Evolutionary conservation across 768 basidiomycete genomes (phyloP), one percentile per base, ranked within the genome.

Genomic region (Termitomyces sp.): DNA sequence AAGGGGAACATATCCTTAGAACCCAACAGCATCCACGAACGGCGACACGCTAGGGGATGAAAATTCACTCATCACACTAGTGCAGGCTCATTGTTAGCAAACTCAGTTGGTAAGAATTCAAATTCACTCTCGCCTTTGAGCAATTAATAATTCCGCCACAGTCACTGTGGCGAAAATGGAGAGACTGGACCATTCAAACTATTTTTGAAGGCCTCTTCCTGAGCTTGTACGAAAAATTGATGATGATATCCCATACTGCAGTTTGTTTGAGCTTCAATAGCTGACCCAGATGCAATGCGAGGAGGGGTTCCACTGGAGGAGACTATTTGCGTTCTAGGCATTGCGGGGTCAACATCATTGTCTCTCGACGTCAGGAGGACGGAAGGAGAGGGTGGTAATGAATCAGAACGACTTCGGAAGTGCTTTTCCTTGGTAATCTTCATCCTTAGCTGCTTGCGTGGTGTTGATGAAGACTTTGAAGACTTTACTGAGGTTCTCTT

Each of bases 161-260:
- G 5, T 28, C 28, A 28, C 6, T 3, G 30, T 52, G 51, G 22
- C 49, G 9, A 11, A 24, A 24, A 18, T 18, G 32, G 38, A 36
- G 36, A 18, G 14, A 18, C 24, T 40, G 36, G 24, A 28, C 24
- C 11, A 22, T 14, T 26, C 35, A 48, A 14, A 28, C 20, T 40
- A 3, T 24, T 33, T 46, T 48, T 51, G 52, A 43, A 43, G 32
- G 45, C 56, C 50, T 45, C 56, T 24, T 43, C 48, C 18, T 51
- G 32, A 24, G 56, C 50, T 38, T 57, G 50, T 22, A 62, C 56
- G 26, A 66, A 66, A 33, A 66, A 64, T 38, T 66, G 65, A 36
- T 64, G 62, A 48, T 64, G 65, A 48, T 64, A 63, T 24, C 65
- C 63, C 65, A 66, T 64, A 40, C 40, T n/a, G 40, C 24, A 40